phyloP scores from a whole-genome alignment of 75 land plant genomes.

The Gnetum montanum region DNA sequence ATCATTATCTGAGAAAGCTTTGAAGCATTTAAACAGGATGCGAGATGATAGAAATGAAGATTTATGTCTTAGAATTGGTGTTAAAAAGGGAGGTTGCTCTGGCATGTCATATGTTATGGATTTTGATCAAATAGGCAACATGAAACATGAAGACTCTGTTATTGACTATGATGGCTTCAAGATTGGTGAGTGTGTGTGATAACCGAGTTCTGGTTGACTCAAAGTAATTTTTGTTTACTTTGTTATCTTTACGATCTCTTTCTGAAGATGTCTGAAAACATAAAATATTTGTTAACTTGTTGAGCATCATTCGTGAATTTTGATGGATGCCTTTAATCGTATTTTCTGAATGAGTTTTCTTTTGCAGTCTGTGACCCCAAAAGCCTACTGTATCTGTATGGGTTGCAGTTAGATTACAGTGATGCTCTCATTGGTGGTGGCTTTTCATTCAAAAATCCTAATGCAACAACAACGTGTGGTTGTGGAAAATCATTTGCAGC shows the following conservation, averaged over 20 bases:
- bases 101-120: constrained; percentile 87
- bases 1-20: constrained; percentile 64
- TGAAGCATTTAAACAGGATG: constrained; percentile 75
- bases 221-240: too few species aligned
- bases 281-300: too few species aligned
- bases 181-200: constrained; percentile 50
- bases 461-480: constrained; percentile 89
- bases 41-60: constrained; percentile 61
- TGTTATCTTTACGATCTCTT: too few species aligned
- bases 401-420: constrained; percentile 95
- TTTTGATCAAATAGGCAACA: constrained; percentile 48
- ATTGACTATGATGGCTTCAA: constrained; percentile 82
- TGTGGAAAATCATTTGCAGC: constrained; percentile 96
- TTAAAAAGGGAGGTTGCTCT: constrained; percentile 98
- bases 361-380: constrained; percentile 95
- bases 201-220: too few species aligned
- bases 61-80: constrained; percentile 86
- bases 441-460: constrained; percentile 90
- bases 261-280: too few species aligned
- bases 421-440: constrained; percentile 98
- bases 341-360: background rate
- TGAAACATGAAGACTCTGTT: constrained; percentile 67
- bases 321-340: too few species aligned
- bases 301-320: too few species aligned
- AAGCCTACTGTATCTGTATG: constrained; percentile 82